Evolutionary conservation across 225 moss, liverwort and hornwort genomes (phyloP).

Genomic region (Pseudisothecium myosuroides): DNA sequence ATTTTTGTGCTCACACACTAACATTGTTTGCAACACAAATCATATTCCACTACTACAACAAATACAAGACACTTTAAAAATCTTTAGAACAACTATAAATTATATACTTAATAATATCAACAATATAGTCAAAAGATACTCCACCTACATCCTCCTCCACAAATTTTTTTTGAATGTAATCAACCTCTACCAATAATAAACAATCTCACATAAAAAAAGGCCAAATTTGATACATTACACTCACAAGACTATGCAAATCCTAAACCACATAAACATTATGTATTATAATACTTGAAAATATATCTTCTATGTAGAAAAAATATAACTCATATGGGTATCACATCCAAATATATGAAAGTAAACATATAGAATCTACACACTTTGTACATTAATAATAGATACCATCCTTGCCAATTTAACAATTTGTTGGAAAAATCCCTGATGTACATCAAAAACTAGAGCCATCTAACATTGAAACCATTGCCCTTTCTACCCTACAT

Average conservation of each 20-base stretch:
- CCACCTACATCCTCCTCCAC: not conserved
- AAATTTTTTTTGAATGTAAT: too few relatives aligned
- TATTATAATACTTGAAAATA: not conserved
- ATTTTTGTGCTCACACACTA: too few relatives aligned
- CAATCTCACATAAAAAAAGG: not conserved
- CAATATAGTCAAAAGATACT: not conserved
- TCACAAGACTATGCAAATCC: not conserved
- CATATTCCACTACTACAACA: not conserved
- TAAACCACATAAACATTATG: not conserved
- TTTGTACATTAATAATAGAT: too few relatives aligned
- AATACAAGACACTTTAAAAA: not conserved
- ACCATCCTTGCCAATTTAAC: too few relatives aligned
- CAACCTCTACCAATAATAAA: not conserved
- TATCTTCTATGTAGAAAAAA: not conserved
- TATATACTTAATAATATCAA: not conserved
- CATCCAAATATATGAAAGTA: not conserved
- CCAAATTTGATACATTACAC: not conserved
- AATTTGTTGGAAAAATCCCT: too few relatives aligned
- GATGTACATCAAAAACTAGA: too few relatives aligned
- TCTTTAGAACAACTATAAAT: not conserved
- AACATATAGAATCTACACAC: not conserved
- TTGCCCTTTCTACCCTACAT: rapidly evolving
- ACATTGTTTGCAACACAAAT: too few relatives aligned
- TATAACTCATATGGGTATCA: not conserved
- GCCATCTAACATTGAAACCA: not conserved